These are phyloP conservation scores for Chlorophyllum brunneum DNA, from an alignment of 768 basidiomycete species.

Conservation along the genomic window DNA sequence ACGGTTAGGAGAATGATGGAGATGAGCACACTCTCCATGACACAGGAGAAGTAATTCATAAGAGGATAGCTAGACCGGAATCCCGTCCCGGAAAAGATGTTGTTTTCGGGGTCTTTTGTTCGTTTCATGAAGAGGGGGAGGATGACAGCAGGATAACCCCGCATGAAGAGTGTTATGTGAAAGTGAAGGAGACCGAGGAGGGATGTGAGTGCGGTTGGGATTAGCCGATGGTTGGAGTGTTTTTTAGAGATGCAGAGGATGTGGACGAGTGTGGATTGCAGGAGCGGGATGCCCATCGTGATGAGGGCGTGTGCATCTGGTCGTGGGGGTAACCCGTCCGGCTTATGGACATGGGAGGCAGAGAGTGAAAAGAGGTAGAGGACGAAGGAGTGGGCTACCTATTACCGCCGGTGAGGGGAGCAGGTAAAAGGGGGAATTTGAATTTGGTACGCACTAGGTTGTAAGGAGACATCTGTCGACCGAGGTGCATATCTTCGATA, in stretches of 20 bases:
- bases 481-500: constrained; percentile 34
- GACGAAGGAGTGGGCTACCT: constrained; percentile 75
- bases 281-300: constrained; percentile 66
- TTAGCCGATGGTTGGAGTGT: constrained; percentile 63
- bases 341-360: constrained; percentile 46
- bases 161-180: constrained; percentile 39
- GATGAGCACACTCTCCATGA: constrained; percentile 65
- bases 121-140: constrained; percentile 16
- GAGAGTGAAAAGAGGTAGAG: constrained; percentile 72
- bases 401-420: constrained; percentile 29
- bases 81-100: constrained; percentile 13
- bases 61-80: constrained; percentile 50
- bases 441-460: constrained; percentile 51
- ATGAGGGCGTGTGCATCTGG: constrained; percentile 74
- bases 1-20: constrained; percentile 55
- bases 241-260: constrained; percentile 58
- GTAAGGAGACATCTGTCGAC: constrained; percentile 36
- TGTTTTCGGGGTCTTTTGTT: constrained; percentile 13
- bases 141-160: constrained; percentile 33
- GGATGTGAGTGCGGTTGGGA: constrained; percentile 64
- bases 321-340: constrained; percentile 46
- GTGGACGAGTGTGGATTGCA: constrained; percentile 69
- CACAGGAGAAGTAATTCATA: constrained; percentile 69
- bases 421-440: constrained; percentile 1
- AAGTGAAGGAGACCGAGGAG: constrained; percentile 63